Conservation (phyloP, 2,329 filamentous ascomycete species). For the Penicillium sp. region DNA sequence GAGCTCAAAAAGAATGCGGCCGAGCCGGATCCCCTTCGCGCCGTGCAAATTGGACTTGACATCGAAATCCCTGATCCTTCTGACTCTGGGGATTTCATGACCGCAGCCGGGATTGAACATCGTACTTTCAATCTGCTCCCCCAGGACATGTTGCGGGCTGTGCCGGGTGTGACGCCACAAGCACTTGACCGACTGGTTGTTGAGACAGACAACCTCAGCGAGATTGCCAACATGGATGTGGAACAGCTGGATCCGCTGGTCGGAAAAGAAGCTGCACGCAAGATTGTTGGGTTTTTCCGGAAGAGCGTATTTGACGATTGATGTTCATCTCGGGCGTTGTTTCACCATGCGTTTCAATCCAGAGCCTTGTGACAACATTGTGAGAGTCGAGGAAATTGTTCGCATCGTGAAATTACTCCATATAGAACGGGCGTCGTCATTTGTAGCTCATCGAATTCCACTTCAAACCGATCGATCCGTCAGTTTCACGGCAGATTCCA, state of each 20-base stretch:
- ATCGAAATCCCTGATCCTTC: conserved; percentile 39
- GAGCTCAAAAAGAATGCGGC: conserved; percentile 82
- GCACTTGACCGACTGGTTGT: conserved; percentile 67
- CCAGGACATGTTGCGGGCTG: conserved; percentile 79
- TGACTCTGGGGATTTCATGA: conserved; percentile 48
- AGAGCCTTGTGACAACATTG: too few species aligned
- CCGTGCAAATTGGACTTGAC: conserved; percentile 75
- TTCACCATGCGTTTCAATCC: too few species aligned
- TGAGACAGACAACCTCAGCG: conserved; percentile 67
- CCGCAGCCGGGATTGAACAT: conserved; percentile 49
- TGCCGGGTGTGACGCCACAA: conserved; percentile 78
- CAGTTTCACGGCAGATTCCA: neutral
- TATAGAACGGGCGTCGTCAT: too few species aligned
- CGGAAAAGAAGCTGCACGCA: conserved; percentile 68
- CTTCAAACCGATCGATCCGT: too few species aligned
- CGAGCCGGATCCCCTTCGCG: conserved; percentile 84
- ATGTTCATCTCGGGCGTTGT: too few species aligned
- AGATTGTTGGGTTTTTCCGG: conserved; percentile 77
- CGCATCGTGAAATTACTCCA: too few species aligned
- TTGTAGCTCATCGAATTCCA: too few species aligned
- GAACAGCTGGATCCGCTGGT: conserved; percentile 67
- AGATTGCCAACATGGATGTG: conserved; percentile 79
- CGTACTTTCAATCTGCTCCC: conserved; percentile 76
- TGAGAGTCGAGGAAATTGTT: too few species aligned
- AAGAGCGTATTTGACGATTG: conserved; percentile 51